Evolutionary conservation across 2,329 filamentous ascomycete genomes (phyloP), one percentile per base, ranked within the genome.

Genomic region (Pezicula neosporulosa): DNA sequence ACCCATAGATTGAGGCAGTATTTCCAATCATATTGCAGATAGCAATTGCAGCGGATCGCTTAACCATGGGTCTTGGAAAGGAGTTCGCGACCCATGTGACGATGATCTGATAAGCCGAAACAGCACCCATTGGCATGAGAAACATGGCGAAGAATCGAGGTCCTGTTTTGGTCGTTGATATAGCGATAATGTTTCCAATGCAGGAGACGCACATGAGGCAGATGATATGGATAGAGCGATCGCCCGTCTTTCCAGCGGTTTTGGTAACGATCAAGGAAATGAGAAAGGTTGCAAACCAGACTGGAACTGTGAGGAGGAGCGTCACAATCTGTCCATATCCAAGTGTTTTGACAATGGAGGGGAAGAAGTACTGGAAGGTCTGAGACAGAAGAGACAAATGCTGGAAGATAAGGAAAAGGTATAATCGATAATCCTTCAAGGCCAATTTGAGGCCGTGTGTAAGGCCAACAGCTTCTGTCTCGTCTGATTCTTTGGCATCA

Each of bases 291-390:
- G 67, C 75, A 53, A 77, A 77, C 81, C 80, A 85, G 0, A 80
- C 77, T 0, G 79, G 78, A 0, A 72, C 78, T 1, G 80, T 83
- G n/a, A 83, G 70, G 49, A 81, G 74, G 0, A 85, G 68, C 0
- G 81, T 83, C 13, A 72, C 67, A 43, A 81, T 77, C 21, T 67
- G 74, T 7, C 72, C 70, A 62, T 81, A 86, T 0, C 81, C 80
- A 0, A 87, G 72, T 0, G 80, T 84, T 41, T 80, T 73, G 1
- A 86, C 78, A 38, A 87, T 83, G 0, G 76, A 80, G 0, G 83
- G 83, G 66, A 86, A 86, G 68, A 85, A 85, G 61, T 85, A 85
- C 43, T 83, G 80, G 59, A 85, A 84, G 1, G 77, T 79, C 59
- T 82, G 77, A 0, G 74, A 72, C 1, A 80, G 65, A 15, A 81